These are phyloP conservation scores for Strobilomyces echinocephalus DNA, from an alignment of 768 basidiomycete species.

Conservation along the genomic window DNA sequence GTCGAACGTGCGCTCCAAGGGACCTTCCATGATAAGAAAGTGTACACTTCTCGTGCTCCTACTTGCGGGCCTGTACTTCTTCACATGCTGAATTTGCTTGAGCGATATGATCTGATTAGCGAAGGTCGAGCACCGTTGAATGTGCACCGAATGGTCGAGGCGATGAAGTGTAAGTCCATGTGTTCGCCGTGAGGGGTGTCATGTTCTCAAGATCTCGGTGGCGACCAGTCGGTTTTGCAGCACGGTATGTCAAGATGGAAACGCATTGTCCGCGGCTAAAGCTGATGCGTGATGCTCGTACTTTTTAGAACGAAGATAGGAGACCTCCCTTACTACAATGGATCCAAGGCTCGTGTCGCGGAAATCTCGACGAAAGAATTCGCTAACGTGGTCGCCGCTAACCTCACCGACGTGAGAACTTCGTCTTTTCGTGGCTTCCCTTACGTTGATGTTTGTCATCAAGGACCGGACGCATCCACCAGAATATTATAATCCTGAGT, in stretches of 20 bases:
- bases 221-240: constrained; percentile 57
- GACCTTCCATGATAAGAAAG: constrained; percentile 67
- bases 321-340: constrained; percentile 63
- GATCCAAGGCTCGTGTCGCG: constrained; percentile 50
- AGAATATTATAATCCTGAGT: constrained; percentile 80
- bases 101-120: constrained; percentile 55
- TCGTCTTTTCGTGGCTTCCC: background rate
- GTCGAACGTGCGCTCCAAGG: constrained; percentile 73
- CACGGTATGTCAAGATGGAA: constrained; percentile 36
- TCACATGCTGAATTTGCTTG: constrained; percentile 87
- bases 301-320: constrained; percentile 71
- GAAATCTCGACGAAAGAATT: constrained; percentile 69
- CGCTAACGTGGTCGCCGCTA: constrained; percentile 52
- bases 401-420: constrained; percentile 78
- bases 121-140: constrained; percentile 56
- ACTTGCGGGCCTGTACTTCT: constrained; percentile 86
- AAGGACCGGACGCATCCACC: constrained; percentile 79
- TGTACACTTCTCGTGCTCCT: constrained; percentile 85
- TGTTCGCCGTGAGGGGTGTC: constrained; percentile 9
- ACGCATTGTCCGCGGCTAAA: constrained; percentile 6
- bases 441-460: constrained; percentile 8
- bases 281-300: background rate
- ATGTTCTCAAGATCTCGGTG: constrained; percentile 2
- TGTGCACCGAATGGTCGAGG: constrained; percentile 78
- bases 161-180: constrained; percentile 66